Base-by-base conservation (phyloP, 164 flowering plant genomes). In the Chimonanthus salicifolius region DNA sequence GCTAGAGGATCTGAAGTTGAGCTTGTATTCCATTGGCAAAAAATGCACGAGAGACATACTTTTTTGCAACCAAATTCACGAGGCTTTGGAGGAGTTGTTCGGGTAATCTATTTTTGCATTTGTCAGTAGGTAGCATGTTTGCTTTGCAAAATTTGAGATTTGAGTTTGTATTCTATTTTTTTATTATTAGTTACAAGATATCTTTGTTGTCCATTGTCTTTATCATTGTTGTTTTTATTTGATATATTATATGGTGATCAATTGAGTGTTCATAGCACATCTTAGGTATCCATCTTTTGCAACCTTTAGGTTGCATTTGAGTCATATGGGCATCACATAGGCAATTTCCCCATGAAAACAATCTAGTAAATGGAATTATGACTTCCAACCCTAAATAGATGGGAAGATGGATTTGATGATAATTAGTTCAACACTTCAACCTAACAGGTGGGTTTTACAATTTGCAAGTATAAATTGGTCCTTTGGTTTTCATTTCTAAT, bases 11-110 rank as follows among this genome's bases (percentile, higher is more conserved):
- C 93, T 7, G 71, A 78, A 78, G 74, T 91, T 16, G 75, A 78
- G 78, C 75, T 91, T 50, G 85, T 96, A 58, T 84, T 83, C 77
- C 98, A 92, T 74, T 96, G 99, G 99, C 84, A 91, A 5, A 93
- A 85, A 77, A 74, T 96, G 82, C 99, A 96, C 75, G 99, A 94
- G 68, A 87, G 88, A 68, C 98, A 87, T 84, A 93, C 97, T 2
- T 96, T 93, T 80, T 77, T 96, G 78, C 99, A 96, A 71, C 94
- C 92, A 18, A 89, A 85, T 71, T 82, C 98, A 33, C 85, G 92
- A 62, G 90, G 97, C 44, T 93, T 86, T 79, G 97, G 98, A 48
- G 97, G 97, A 77, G 85, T 96, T 54, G 88, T 89, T 72, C 79
- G 88, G 91, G 98, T 95, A 87, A 72, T 44, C 15, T 66, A 58